Conservation (phyloP, 2,329 filamentous ascomycete genomes). For the Cytospora leucostoma region DNA sequence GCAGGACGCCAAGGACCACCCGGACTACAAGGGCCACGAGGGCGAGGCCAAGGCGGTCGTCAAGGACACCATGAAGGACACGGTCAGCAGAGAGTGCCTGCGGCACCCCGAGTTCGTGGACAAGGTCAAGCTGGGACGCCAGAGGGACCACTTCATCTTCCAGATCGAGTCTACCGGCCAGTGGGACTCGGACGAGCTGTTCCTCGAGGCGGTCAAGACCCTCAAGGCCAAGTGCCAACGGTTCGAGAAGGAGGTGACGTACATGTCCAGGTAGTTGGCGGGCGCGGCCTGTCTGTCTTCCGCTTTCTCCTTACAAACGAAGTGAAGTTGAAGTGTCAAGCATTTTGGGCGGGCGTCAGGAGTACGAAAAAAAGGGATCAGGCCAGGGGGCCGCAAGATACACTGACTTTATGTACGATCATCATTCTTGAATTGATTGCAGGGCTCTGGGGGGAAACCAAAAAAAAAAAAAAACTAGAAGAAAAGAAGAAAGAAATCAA, state of each 20-base stretch:
- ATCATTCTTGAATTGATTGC: constrained; percentile 14
- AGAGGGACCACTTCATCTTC: constrained; percentile 97
- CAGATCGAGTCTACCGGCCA: constrained; percentile 93
- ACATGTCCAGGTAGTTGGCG: constrained; percentile 56
- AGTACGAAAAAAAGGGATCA: constrained; percentile 23
- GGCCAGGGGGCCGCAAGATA: constrained; percentile 18
- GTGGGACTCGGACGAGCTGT: constrained; percentile 90
- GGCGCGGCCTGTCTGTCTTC: constrained; percentile 2
- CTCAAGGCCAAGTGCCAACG: constrained; percentile 81
- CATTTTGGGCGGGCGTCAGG: constrained; percentile 27
- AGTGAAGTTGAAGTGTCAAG: constrained; percentile 13
- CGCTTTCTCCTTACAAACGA: neutral
- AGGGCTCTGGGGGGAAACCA: neutral
- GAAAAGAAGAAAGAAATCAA: neutral
- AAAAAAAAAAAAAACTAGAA: neutral
- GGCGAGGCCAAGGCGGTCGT: constrained; percentile 90
- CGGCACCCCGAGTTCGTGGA: constrained; percentile 90
- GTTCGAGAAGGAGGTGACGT: constrained; percentile 69
- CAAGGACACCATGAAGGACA: constrained; percentile 85
- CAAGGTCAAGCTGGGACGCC: constrained; percentile 89
- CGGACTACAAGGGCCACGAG: constrained; percentile 70
- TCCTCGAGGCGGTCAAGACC: constrained; percentile 83
- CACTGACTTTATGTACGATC: constrained; percentile 17
- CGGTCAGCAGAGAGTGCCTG: constrained; percentile 88
- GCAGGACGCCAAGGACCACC: constrained; percentile 62